Evolutionary conservation across 495 filamentous ascomycete genomes (phyloP).

Genomic region (Penicillium roqueforti): DNA sequence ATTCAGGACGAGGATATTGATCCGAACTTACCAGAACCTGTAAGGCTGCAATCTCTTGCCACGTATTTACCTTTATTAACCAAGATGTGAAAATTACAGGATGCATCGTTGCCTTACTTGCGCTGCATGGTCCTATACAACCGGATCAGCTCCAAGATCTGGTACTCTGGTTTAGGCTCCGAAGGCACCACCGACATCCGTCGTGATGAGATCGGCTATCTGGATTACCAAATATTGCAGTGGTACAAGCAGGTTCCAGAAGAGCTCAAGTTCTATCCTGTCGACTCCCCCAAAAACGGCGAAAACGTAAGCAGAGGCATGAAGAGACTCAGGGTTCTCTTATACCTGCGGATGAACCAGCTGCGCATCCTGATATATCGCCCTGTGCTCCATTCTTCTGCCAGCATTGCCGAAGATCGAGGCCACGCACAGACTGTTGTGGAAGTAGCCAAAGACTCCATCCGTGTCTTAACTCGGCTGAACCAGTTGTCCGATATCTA

Average conservation of each 20-base stretch:
- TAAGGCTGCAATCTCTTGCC: conserved; percentile 37
- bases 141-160: conserved; percentile 72
- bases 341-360: conserved; percentile 73
- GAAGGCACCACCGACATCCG: conserved; percentile 51
- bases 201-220: conserved; percentile 63
- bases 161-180: conserved; percentile 55
- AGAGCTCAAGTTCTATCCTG: conserved; percentile 55
- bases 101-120: conserved; percentile 62
- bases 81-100: conserved; percentile 38
- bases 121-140: conserved; percentile 76
- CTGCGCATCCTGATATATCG: conserved; percentile 80
- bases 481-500: conserved; percentile 82
- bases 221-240: conserved; percentile 72
- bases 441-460: conserved; percentile 74
- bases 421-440: conserved; percentile 65
- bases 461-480: conserved; percentile 66
- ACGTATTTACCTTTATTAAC: background rate
- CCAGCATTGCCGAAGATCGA: conserved; percentile 69
- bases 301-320: conserved; percentile 44
- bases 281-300: conserved; percentile 41
- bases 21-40: conserved; percentile 68
- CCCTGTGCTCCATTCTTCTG: conserved; percentile 71
- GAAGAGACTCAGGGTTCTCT: conserved; percentile 49
- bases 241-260: conserved; percentile 69
- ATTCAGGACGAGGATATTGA: conserved; percentile 83